Conservation (phyloP, 140 eudicot genomes). For the Flaveria floridana region DNA sequence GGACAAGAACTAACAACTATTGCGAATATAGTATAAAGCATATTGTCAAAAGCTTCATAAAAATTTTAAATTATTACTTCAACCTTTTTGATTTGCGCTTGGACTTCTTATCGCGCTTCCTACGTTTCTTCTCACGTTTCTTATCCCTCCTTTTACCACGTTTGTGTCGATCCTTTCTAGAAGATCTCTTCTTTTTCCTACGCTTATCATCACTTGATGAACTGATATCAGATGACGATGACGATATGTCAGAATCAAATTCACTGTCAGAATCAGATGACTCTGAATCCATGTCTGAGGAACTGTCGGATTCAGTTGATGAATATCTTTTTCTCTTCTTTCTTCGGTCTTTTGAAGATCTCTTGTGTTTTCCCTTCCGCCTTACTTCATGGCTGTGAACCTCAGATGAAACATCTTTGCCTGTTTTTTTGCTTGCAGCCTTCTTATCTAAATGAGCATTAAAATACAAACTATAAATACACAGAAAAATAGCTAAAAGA, state of each 20-base stretch:
- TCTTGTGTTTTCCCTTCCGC: constrained; percentile 74
- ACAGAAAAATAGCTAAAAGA: not conserved
- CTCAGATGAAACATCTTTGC: constrained; percentile 59
- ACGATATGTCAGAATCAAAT: constrained; percentile 58
- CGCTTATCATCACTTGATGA: constrained; percentile 90
- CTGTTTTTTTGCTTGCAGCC: constrained; percentile 50
- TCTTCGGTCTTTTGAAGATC: constrained; percentile 65
- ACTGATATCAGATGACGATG: constrained; percentile 72
- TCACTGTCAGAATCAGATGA: constrained; percentile 73
- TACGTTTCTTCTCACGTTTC: constrained; percentile 69
- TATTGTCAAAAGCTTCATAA: not conserved
- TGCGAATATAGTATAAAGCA: not conserved
- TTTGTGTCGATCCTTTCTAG: constrained; percentile 66
- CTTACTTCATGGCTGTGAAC: constrained; percentile 52
- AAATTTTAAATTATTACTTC: too few species aligned
- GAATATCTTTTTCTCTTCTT: constrained; percentile 70
- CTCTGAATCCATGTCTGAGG: constrained; percentile 73
- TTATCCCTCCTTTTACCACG: constrained; percentile 67
- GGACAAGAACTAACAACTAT: not conserved
- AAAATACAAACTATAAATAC: constrained; percentile 8
- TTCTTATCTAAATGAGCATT: constrained; percentile 48
- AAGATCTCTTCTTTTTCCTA: constrained; percentile 76
- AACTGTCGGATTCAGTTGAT: constrained; percentile 77
- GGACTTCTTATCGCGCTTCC: constrained; percentile 73
- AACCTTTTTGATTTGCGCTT: constrained; percentile 80